Percentiles rank a stretch among this genome's conserved stretches.
Conservation (phyloP, 805 yeast genomes). For the Wickerhamiella sorbophila region DNA sequence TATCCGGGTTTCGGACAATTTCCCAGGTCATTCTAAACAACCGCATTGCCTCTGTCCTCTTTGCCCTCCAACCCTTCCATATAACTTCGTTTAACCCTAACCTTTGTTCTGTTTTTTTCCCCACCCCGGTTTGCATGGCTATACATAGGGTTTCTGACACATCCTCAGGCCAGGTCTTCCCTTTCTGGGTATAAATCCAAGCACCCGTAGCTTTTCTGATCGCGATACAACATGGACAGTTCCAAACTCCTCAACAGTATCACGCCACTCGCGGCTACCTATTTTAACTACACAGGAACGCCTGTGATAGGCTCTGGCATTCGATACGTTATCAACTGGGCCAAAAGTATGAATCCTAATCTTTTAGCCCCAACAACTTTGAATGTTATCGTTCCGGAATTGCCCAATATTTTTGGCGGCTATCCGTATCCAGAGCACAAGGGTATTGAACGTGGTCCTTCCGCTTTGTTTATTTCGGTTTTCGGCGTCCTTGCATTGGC, state of each 20-base stretch:
- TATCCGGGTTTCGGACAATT: too few relatives aligned
- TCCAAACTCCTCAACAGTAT: slow-evolving; percentile 8
- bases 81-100: background rate
- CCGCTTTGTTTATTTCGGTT: slow-evolving; percentile 40
- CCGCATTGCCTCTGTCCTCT: too few relatives aligned
- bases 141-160: background rate
- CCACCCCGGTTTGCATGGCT: too few relatives aligned
- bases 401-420: slow-evolving; percentile 40
- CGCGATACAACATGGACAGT: too few relatives aligned
- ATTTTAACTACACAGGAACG: slow-evolving; percentile 10
- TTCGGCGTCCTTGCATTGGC: slow-evolving; percentile 36
- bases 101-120: too few relatives aligned
- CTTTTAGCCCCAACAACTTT: slow-evolving; percentile 8
- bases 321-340: slow-evolving; percentile 12
- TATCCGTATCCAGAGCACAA: slow-evolving; percentile 32
- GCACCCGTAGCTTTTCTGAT: too few relatives aligned
- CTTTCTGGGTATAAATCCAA: too few relatives aligned
- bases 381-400: slow-evolving; percentile 10
- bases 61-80: too few relatives aligned
- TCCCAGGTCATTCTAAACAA: too few relatives aligned
- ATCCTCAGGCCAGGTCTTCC: too few relatives aligned
- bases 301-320: slow-evolving; percentile 22
- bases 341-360: slow-evolving; percentile 9
- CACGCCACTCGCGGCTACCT: slow-evolving; percentile 13
- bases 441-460: slow-evolving; percentile 41